Evolutionary conservation across 2,329 filamentous ascomycete genomes (phyloP).

Genomic region (Aspergillus carbonarius): DNA sequence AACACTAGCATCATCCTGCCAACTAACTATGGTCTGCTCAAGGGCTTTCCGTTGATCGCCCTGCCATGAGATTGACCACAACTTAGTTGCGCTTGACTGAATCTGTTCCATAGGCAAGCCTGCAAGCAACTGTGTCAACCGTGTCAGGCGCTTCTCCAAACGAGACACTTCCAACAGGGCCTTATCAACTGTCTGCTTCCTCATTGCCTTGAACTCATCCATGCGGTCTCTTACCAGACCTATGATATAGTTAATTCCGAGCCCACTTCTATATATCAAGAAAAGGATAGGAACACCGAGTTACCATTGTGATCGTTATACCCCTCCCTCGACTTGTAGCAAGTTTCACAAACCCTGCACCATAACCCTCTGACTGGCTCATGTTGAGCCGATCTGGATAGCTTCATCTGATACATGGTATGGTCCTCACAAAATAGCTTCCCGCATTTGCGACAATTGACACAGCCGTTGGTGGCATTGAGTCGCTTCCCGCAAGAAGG

Average conservation of each 20-base stretch:
- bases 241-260: slow-evolving; percentile 16
- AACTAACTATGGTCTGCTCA: slow-evolving; percentile 89
- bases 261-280: background rate
- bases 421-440: slow-evolving; percentile 94
- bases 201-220: slow-evolving; percentile 65
- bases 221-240: slow-evolving; percentile 71
- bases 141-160: slow-evolving; percentile 87
- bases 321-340: slow-evolving; percentile 92
- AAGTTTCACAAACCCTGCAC: slow-evolving; percentile 98
- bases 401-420: slow-evolving; percentile 99
- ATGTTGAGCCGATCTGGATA: slow-evolving; percentile 83
- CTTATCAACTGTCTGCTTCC: slow-evolving; percentile 77
- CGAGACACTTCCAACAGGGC: slow-evolving; percentile 84
- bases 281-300: background rate
- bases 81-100: slow-evolving; percentile 49
- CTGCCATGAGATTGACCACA: slow-evolving; percentile 60
- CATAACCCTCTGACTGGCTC: slow-evolving; percentile 88
- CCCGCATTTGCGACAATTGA: slow-evolving; percentile 93
- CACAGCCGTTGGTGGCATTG: slow-evolving; percentile 74
- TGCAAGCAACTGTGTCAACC: slow-evolving; percentile 79
- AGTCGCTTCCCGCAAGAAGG: slow-evolving; percentile 79
- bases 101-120: slow-evolving; percentile 68
- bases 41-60: slow-evolving; percentile 75
- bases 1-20: slow-evolving; percentile 88
- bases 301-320: slow-evolving; percentile 81